Conservation (phyloP, 495 filamentous ascomycete species). For the Penicillium antarcticum region DNA sequence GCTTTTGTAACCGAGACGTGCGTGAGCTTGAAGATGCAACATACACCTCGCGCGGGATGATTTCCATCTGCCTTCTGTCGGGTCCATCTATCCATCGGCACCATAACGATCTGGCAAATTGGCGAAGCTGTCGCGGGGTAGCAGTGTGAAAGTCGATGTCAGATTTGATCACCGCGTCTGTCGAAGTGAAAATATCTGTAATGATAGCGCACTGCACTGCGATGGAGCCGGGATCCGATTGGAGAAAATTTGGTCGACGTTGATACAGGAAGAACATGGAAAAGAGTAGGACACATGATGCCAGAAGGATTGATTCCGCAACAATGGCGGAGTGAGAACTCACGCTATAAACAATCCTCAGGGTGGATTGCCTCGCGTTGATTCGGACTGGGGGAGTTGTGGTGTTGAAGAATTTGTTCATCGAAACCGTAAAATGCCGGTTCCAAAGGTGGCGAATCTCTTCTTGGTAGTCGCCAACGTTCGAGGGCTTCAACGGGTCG, state of each 20-base stretch:
- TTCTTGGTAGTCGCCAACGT: constrained; percentile 1
- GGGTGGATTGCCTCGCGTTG: constrained; percentile 2
- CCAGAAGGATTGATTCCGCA: constrained; percentile 9
- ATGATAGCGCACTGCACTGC: constrained; percentile 20
- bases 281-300: background rate
- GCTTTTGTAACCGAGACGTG: too few relatives aligned
- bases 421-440: constrained; percentile 9
- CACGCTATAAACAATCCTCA: constrained; percentile 8
- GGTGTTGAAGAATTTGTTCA: constrained; percentile 19
- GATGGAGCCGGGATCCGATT: constrained; percentile 14
- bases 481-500: background rate
- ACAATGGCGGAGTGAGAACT: constrained; percentile 8
- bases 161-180: background rate
- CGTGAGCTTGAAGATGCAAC: background rate
- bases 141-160: constrained; percentile 6
- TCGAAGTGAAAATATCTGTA: constrained; percentile 6
- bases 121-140: constrained; percentile 20
- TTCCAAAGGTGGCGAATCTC: constrained; percentile 17
- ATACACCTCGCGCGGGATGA: constrained; percentile 3
- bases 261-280: constrained; percentile 7
- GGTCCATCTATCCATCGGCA: constrained; percentile 15
- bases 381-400: background rate
- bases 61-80: constrained; percentile 5
- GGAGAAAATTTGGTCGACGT: constrained; percentile 10
- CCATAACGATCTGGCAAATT: constrained; percentile 12